phyloP scores from a whole-genome alignment of 257 asterid genomes.

The Salvia rosmarinus region DNA sequence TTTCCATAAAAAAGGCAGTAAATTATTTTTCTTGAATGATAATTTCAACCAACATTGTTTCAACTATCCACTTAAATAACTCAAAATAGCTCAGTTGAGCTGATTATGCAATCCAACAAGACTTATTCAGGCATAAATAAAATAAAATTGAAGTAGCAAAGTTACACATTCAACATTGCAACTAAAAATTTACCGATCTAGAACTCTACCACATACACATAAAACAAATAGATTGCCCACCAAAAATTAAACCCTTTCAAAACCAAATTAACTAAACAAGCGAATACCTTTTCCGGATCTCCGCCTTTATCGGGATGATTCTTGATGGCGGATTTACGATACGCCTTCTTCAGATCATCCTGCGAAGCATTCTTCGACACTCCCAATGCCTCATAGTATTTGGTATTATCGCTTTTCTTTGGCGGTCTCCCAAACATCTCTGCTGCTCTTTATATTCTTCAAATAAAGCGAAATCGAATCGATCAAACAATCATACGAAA shows the following conservation, averaged over 20 bases:
- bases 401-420: constrained; percentile 73
- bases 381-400: constrained; percentile 78
- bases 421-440: constrained; percentile 87
- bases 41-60: not conserved
- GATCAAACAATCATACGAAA: constrained; percentile 4
- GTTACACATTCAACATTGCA: constrained; percentile 2
- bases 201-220: not conserved
- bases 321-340: constrained; percentile 76
- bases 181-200: constrained; percentile 28
- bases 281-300: constrained; percentile 74
- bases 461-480: constrained; percentile 25
- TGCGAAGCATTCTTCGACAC: constrained; percentile 69
- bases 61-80: not conserved
- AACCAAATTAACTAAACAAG: not conserved
- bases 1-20: not conserved
- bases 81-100: constrained; percentile 11
- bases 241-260: not conserved
- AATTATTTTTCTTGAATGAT: not conserved
- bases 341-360: constrained; percentile 83
- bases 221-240: not conserved
- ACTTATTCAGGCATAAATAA: not conserved
- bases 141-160: not conserved
- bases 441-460: constrained; percentile 27
- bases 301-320: constrained; percentile 92
- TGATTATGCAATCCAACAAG: not conserved